Percentiles rank a stretch among this genome's conserved stretches.
Evolutionary conservation across 2,329 filamentous ascomycete genomes (phyloP).

Genomic region (Fusarium incarnatum): DNA sequence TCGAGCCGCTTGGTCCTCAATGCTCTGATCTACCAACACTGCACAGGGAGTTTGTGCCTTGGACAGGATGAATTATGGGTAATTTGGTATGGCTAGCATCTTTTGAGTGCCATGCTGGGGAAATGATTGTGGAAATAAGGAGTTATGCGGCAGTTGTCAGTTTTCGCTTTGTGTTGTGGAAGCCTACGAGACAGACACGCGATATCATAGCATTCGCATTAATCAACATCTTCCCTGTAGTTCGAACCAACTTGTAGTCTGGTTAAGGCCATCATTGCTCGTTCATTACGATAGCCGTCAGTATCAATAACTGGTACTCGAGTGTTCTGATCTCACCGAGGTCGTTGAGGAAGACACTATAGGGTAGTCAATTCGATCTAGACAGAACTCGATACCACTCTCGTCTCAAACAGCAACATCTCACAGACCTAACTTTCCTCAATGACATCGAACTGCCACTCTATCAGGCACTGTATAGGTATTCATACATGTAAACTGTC

Average conservation of each 20-base stretch:
- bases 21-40: conserved; percentile 5
- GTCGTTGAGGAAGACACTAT: neutral
- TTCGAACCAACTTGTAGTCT: neutral
- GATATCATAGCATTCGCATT: neutral
- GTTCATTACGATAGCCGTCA: neutral
- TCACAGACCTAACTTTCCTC: neutral
- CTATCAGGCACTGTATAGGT: neutral
- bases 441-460: neutral
- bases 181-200: neutral
- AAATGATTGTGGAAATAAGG: neutral
- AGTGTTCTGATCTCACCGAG: neutral
- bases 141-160: neutral
- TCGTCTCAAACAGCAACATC: neutral
- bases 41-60: neutral
- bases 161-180: neutral
- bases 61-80: neutral
- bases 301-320: neutral
- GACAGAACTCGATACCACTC: neutral
- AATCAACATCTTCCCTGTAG: neutral
- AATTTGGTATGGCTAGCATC: too few species aligned
- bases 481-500: neutral
- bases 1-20: conserved; percentile 12
- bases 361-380: neutral
- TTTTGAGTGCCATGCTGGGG: too few species aligned
- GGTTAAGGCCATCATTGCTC: too few species aligned